Base-by-base conservation (phyloP, 2,329 filamentous ascomycete genomes). In the Proliferodiscus dingleyae region DNA sequence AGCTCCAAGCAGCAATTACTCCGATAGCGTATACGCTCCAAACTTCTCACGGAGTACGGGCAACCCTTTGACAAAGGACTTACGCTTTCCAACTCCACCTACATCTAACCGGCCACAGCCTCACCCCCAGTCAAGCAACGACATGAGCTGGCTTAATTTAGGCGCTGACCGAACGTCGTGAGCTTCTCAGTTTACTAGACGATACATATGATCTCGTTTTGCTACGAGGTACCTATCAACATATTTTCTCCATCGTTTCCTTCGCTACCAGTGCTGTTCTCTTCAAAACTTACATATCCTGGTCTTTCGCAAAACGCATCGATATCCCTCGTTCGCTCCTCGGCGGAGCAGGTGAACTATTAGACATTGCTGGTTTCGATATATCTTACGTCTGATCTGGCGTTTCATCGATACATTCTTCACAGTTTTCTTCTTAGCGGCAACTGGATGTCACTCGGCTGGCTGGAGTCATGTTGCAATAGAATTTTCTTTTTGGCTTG, bases 61-160 rank as follows among this genome's bases (percentile, higher is more conserved):
- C 43, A 58, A 56, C 42, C 57, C 56, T 46, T 45, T 49, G 33
- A 37, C 49, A 37, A 37, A 44, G 22, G 45, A 51, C 37, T 32
- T 50, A 22, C 48, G 46, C 22, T 52, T 56, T 30, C 49, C 49
- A 37, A 28, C 54, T 49, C 45, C 43, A 28, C 52, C 54, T 19
- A 41, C 46, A 5, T 15, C 43, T 11, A 19, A 37, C 11, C 44
- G 47, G 37, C 49, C 26, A 38, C 45, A 32, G 34, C 48, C 43
- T n/a, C 18, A 32, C 13, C 3, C 41, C 37, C 32, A 41, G 16
- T 36, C 41, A 15, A 73, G 75, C 10, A 75, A 74, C 41, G 86
- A 89, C 63, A 87, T 89, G 83, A 87, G 83, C 66, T 90, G 86
- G 86, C 67, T 90, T 52, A 89, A 89, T 60, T 71, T 89, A 15